These are phyloP conservation scores for Alternaria viburni DNA, from an alignment of 2,329 filamentous ascomycete genomes.

Conservation along the genomic window DNA sequence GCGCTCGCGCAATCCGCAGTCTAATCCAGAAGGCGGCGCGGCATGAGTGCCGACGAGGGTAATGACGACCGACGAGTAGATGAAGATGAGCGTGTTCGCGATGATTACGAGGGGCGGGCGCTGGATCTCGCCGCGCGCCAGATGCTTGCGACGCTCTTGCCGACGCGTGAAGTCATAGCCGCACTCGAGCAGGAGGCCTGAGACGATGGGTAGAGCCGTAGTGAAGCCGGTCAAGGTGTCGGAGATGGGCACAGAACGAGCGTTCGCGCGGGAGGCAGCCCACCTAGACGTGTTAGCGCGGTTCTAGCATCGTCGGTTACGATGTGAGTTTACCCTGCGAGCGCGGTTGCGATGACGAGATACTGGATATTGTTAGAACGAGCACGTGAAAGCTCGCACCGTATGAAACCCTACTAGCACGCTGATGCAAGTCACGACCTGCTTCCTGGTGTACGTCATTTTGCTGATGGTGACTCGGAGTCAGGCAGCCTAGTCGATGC, in stretches of 20 bases:
- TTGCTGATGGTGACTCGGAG: neutral
- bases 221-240: constrained; percentile 50
- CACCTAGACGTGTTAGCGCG: constrained; percentile 31
- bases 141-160: constrained; percentile 35
- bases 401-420: constrained; percentile 39
- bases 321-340: constrained; percentile 42
- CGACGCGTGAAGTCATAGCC: constrained; percentile 45
- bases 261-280: constrained; percentile 36
- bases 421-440: constrained; percentile 48
- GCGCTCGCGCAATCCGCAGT: constrained; percentile 62
- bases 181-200: constrained; percentile 52
- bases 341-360: constrained; percentile 48
- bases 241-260: constrained; percentile 52
- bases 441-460: constrained; percentile 48
- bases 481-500: neutral
- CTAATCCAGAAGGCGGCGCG: constrained; percentile 45
- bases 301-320: neutral
- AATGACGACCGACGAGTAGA: constrained; percentile 52
- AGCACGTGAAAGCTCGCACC: neutral
- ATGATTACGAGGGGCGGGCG: constrained; percentile 48
- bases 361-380: constrained; percentile 40
- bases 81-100: constrained; percentile 47
- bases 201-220: constrained; percentile 51
- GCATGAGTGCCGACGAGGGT: constrained; percentile 55
- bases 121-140: constrained; percentile 41